Percentiles rank a stretch among this genome's conserved stretches.
Conservation (phyloP, 2,329 filamentous ascomycete species). For the Colletotrichum theobromicola region DNA sequence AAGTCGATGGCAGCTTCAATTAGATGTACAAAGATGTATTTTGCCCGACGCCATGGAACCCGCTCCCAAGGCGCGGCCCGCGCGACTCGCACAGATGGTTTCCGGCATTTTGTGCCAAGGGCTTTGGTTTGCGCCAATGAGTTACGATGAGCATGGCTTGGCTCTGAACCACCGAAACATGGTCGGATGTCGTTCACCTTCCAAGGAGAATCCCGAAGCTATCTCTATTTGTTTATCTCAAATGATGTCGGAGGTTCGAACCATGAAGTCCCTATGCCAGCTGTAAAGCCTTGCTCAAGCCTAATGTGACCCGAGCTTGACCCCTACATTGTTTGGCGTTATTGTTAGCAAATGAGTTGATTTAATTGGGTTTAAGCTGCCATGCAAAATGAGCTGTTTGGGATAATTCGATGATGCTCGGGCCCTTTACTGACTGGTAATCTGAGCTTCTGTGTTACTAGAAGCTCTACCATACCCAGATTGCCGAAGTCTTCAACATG, state of each 20-base stretch:
- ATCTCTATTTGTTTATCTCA: background rate
- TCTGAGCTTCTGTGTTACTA: no score
- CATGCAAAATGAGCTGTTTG: no score
- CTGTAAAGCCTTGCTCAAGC: no score
- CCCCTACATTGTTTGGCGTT: no score
- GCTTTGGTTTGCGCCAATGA: background rate
- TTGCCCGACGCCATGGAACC: background rate
- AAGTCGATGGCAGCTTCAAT: rapidly evolving
- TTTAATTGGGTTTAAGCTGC: no score
- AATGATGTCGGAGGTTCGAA: background rate
- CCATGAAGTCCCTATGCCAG: no score
- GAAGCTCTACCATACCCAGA: no score
- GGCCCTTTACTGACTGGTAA: no score
- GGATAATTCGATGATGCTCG: no score
- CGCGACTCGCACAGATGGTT: background rate
- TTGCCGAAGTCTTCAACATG: no score
- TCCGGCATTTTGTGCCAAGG: background rate
- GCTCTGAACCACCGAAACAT: background rate
- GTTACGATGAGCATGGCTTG: background rate
- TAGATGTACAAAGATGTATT: background rate
- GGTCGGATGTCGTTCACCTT: background rate
- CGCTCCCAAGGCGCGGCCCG: background rate
- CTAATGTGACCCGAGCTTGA: no score
- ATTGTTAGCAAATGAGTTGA: no score
- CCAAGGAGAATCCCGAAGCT: background rate